Base-by-base conservation (phyloP, 2,329 filamentous ascomycete genomes). In the Fusarium foetens region DNA sequence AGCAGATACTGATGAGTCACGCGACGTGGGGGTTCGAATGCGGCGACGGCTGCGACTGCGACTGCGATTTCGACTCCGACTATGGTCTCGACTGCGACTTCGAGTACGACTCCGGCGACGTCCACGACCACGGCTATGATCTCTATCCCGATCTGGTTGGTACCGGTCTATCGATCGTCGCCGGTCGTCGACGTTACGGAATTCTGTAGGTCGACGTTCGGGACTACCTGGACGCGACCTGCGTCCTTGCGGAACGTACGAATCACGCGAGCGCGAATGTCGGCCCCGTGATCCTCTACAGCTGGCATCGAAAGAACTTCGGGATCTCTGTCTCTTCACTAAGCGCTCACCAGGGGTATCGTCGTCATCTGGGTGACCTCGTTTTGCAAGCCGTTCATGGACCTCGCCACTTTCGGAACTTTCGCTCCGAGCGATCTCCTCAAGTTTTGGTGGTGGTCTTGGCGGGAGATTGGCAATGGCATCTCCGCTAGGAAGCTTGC, bases 1-100 rank as follows among this genome's bases (percentile, higher is more conserved):
- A 53, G 71, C 77, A 23, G 79, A 79, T 21, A 78, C 71, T 8
- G 78, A 79, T 33, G 80, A 81, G 41, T 73, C 74, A 33, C 77
- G 70, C 8, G 80, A 80, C 21, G 69, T 74, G 29, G 73, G 72
- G 10, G 80, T 79, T 54, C 71, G 75, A 38, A 51, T 63, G 54
- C 62, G 62, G 41, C 57, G 57, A 13, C 54, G 64, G 31, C 49
- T 57, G n/a, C 64, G 63, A n/a, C 29, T 42, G 33, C 42, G 67
- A 12, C 70, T 68, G n/a, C 66, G 55, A 29, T 54, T 58, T 2
- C 57, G 60, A 13, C 68, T 66, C 10, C 57, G 64, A 39, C 38
- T 42, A 7, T 35, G 64, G 23, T 58, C 58, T 9, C 58, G 63
- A 39, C 39, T 38, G 13, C 45, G 63, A 36, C 68, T 71, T 16